Base-by-base conservation (phyloP, 495 filamentous ascomycete species). In the Penicillium diatomitis region DNA sequence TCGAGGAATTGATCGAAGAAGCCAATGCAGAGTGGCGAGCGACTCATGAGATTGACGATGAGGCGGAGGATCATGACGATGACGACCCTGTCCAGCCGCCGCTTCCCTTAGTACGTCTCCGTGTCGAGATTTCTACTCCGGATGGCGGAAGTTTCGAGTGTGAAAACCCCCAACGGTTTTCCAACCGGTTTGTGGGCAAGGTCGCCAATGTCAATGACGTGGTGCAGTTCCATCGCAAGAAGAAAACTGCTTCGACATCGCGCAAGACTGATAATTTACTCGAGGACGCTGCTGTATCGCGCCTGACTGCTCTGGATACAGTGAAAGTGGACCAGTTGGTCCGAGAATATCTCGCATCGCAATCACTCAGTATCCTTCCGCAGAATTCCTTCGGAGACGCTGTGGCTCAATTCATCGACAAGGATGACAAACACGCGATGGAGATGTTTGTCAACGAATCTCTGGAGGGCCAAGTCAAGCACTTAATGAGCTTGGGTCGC, bases 161-260 rank as follows among this genome's bases (percentile, higher is more conserved):
- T 48, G 94, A 97, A 59, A 99, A 99, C 51, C 92, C 92, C 10
- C 92, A 97, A 58, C 81, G 92, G 4, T 97, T 97, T 55, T 97
- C 94, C 0, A 96, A 95, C 64, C 81, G 90, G 4, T 99, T 99
- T 55, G 76, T 84, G 1, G 84, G 82, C 5, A 88, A 84, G 57
- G 92, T 97, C 0, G 92, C 92, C 7, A 99, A 99, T 56, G 80
- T 85, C 2, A 92, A 87, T 55, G 92, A 99, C 54, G 89, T 99
- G 1, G 81, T 99, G 3, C 84, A 92, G 56, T 96, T 94, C 54
- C 81, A 96, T 64, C 80, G 88, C 8, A 96, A 92, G 68, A 96
- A 94, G 65, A 74, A 77, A 36, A 66, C 44, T 1, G 55, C 63
- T 4, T 70, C 56, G 5, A 38, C 62, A 4, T 63, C 64, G 1